A percentile compares a stretch with the other conserved stretches of the same genome.
phyloP scores from a whole-genome alignment of 192 early-diverging fungal species.

The Podila epigama region DNA sequence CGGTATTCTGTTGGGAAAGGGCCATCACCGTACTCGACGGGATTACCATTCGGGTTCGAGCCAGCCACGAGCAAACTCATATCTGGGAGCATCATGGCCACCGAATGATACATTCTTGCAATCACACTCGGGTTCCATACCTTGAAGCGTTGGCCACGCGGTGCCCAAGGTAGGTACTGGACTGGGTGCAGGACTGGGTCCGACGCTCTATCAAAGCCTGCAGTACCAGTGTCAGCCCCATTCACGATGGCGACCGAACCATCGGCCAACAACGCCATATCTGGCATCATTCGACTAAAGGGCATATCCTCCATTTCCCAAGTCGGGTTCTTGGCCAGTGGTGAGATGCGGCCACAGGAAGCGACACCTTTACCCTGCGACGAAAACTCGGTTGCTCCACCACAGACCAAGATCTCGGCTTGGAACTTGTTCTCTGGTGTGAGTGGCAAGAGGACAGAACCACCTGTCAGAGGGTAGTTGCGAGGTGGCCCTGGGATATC shows the following conservation, averaged over 20 bases:
- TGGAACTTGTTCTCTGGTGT: slow-evolving; percentile 37
- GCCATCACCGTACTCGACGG: slow-evolving; percentile 26
- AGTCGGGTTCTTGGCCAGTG: slow-evolving; percentile 21
- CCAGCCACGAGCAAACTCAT: slow-evolving; percentile 45
- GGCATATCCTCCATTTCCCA: slow-evolving; percentile 54
- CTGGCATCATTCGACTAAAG: slow-evolving; percentile 48
- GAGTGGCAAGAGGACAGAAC: slow-evolving; percentile 49
- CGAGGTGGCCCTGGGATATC: slow-evolving; percentile 55
- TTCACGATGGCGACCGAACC: slow-evolving; percentile 43
- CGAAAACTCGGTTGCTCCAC: slow-evolving; percentile 35
- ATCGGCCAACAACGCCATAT: slow-evolving; percentile 42
- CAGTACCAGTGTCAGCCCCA: slow-evolving; percentile 39
- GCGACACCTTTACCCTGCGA: slow-evolving; percentile 30
- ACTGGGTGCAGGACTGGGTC: slow-evolving; percentile 45
- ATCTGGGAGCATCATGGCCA: slow-evolving; percentile 46
- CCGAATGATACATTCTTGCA: slow-evolving; percentile 54
- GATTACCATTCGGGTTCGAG: slow-evolving; percentile 46
- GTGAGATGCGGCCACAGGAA: slow-evolving; percentile 50
- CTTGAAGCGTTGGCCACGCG: slow-evolving; percentile 14
- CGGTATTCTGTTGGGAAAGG: slow-evolving; percentile 57
- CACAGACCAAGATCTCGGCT: slow-evolving; percentile 51
- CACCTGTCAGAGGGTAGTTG: slow-evolving; percentile 62
- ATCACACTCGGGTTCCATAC: slow-evolving; percentile 49
- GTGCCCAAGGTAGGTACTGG: slow-evolving; percentile 37
- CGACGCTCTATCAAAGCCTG: slow-evolving; percentile 45